Percentiles rank a stretch among this genome's conserved stretches.
phyloP scores from a whole-genome alignment of 1,284 basidiomycete genomes.

The Retiboletus flavoniger region DNA sequence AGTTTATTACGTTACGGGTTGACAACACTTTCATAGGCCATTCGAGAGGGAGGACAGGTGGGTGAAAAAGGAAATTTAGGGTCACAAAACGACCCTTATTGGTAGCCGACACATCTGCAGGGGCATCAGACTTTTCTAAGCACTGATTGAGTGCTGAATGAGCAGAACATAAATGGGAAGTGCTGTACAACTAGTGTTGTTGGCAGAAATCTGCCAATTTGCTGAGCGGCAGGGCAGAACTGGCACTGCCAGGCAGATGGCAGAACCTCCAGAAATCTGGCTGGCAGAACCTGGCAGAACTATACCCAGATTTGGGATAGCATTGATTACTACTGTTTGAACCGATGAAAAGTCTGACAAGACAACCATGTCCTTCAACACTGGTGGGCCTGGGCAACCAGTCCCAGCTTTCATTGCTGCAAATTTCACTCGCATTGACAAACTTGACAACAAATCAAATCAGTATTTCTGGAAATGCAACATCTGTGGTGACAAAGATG shows the following conservation, averaged over 20 bases:
- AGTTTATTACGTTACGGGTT: too few relatives aligned
- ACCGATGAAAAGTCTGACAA: not conserved
- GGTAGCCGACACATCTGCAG: too few relatives aligned
- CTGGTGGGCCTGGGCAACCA: not conserved
- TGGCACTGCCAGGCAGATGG: constrained; percentile 6
- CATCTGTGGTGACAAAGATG: not conserved
- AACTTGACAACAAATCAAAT: constrained; percentile 1
- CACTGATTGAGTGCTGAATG: too few relatives aligned
- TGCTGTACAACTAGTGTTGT: too few relatives aligned
- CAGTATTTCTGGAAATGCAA: constrained; percentile 4
- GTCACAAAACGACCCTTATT: too few relatives aligned
- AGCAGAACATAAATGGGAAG: too few relatives aligned
- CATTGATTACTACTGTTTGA: not conserved
- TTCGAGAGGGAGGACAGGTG: too few relatives aligned
- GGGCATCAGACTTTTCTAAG: too few relatives aligned
- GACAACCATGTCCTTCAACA: not conserved
- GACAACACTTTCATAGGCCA: too few relatives aligned
- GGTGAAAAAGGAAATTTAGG: too few relatives aligned
- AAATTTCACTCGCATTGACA: not conserved
- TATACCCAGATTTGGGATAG: too few relatives aligned
- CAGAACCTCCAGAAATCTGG: not conserved
- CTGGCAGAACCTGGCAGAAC: too few relatives aligned
- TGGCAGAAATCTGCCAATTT: constrained; percentile 1
- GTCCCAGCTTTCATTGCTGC: not conserved
- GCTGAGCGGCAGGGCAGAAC: constrained; percentile 8